Evolutionary conservation across 331 rosid genomes (phyloP).

Genomic region (Quercus lobata): DNA sequence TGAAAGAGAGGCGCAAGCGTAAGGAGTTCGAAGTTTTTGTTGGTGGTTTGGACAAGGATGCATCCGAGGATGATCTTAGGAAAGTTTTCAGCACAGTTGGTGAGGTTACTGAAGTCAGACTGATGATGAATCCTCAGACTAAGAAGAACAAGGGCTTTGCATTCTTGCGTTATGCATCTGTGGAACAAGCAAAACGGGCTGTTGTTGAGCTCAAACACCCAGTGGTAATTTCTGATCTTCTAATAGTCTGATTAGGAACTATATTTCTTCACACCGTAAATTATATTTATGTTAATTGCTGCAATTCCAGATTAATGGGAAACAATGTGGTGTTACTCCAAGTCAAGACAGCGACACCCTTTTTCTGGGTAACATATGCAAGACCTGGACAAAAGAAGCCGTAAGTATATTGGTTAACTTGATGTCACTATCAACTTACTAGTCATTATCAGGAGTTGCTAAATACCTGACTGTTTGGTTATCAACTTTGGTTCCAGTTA

Average conservation of each 20-base stretch:
- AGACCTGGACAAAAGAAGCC: conserved; percentile 81
- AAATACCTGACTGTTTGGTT: conserved; percentile 26
- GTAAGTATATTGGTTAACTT: conserved; percentile 58
- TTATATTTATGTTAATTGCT: conserved; percentile 23
- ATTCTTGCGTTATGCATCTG: conserved; percentile 84
- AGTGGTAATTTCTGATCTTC: conserved; percentile 59
- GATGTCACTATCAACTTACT: conserved; percentile 7
- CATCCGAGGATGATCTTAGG: conserved; percentile 75
- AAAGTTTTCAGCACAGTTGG: conserved; percentile 70
- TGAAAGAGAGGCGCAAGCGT: conserved; percentile 82
- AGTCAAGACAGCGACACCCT: conserved; percentile 97
- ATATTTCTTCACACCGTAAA: conserved; percentile 15
- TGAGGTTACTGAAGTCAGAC: conserved; percentile 78
- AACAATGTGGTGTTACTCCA: conserved; percentile 91
- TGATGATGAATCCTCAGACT: conserved; percentile 95
- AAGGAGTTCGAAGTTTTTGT: conserved; percentile 94
- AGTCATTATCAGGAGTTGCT: conserved; percentile 23
- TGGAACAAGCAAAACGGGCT: conserved; percentile 87
- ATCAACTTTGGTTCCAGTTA: conserved; percentile 52
- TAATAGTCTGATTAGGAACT: conserved; percentile 17
- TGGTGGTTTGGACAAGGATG: conserved; percentile 93
- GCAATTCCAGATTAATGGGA: conserved; percentile 85
- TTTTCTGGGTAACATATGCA: conserved; percentile 89
- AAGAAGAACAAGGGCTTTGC: conserved; percentile 96
- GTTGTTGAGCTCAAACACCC: conserved; percentile 70